A percentile compares a stretch with the other conserved stretches of the same genome.
Evolutionary conservation across 495 filamentous ascomycete genomes (phyloP).

Genomic region (Bacidia rubella): DNA sequence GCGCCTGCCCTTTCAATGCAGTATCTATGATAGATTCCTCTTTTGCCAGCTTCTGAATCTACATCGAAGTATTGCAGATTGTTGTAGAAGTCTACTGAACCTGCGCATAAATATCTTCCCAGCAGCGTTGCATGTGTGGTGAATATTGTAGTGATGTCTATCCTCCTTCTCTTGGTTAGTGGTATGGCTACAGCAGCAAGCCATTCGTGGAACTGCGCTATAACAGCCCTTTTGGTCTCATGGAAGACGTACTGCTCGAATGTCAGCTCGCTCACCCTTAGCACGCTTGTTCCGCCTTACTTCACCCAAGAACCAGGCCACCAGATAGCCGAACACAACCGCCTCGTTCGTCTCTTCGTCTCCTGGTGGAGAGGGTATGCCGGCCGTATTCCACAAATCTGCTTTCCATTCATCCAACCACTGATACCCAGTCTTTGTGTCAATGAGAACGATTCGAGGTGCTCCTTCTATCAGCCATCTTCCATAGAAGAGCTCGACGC

Average conservation of each 20-base stretch:
- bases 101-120: conserved; percentile 90
- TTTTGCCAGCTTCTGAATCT: conserved; percentile 91
- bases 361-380: conserved; percentile 78
- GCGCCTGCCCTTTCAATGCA: conserved; percentile 92
- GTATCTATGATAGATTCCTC: conserved; percentile 96
- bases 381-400: conserved; percentile 86
- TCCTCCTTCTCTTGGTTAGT: conserved; percentile 78
- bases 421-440: conserved; percentile 81
- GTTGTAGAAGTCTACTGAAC: conserved; percentile 98
- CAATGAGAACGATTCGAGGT: conserved; percentile 83
- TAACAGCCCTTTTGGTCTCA: conserved; percentile 77
- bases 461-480: conserved; percentile 97
- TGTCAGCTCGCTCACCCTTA: conserved; percentile 9
- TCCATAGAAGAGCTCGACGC: conserved; percentile 83
- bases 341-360: conserved; percentile 96
- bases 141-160: conserved; percentile 97
- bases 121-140: conserved; percentile 94
- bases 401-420: conserved; percentile 95
- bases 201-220: conserved; percentile 99
- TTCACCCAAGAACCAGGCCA: conserved; percentile 97
- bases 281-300: conserved; percentile 32
- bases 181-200: conserved; percentile 92
- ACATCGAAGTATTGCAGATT: conserved; percentile 96
- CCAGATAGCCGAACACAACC: conserved; percentile 91
- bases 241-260: conserved; percentile 71